Conservation (phyloP, 441 rosid species). For the Raphanus hybrid region DNA sequence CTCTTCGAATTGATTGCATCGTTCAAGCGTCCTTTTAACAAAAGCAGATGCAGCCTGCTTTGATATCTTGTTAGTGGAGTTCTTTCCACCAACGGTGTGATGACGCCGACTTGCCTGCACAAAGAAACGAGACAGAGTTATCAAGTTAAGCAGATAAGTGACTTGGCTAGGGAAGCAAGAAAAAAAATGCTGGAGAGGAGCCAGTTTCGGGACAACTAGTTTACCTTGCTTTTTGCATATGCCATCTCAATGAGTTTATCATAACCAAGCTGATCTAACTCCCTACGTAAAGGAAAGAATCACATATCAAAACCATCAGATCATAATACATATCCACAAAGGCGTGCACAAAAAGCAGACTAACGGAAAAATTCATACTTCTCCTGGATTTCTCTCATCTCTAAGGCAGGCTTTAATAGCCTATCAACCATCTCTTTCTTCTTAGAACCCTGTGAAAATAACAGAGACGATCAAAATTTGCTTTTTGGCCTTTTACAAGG, state of each 20-base stretch:
- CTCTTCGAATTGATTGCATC: constrained; percentile 72
- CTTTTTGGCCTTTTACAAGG: too few relatives aligned
- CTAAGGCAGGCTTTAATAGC: constrained; percentile 62
- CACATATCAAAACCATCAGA: constrained; percentile 20
- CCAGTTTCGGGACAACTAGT: constrained; percentile 13
- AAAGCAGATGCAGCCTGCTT: constrained; percentile 84
- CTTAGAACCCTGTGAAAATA: constrained; percentile 61
- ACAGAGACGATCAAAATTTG: not conserved
- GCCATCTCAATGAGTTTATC: constrained; percentile 86
- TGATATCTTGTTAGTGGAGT: constrained; percentile 77
- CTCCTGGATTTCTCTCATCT: constrained; percentile 68
- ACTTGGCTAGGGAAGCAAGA: not conserved
- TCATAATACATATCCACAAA: constrained; percentile 24
- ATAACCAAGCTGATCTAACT: constrained; percentile 70
- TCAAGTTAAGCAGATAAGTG: not conserved
- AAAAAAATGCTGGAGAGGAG: not conserved
- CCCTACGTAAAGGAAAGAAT: constrained; percentile 56
- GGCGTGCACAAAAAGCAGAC: constrained; percentile 1
- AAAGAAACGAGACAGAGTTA: constrained; percentile 28
- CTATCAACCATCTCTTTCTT: constrained; percentile 63
- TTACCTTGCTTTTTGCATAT: constrained; percentile 87
- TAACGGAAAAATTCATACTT: constrained; percentile 50
- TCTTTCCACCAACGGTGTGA: constrained; percentile 66
- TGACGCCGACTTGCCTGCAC: constrained; percentile 73
- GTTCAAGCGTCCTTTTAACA: constrained; percentile 72